Evolutionary conservation across 371 early-diverging fungal genomes (phyloP).

Genomic region (Funneliformis caledonium): DNA sequence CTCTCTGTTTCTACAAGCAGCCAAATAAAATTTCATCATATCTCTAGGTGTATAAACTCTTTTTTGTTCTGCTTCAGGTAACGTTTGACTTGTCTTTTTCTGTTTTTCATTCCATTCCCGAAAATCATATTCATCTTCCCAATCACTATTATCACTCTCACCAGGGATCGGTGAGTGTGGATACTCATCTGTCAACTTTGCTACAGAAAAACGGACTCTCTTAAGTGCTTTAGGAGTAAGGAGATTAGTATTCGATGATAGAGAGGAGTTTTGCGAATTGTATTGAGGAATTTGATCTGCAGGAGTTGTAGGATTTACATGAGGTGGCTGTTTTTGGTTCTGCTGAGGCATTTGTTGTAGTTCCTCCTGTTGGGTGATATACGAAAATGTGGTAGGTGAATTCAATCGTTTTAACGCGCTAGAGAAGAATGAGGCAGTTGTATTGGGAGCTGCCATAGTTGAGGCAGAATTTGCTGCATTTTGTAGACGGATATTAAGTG

Average conservation of each 20-base stretch:
- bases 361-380: slow-evolving; percentile 7
- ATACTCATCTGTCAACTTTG: slow-evolving; percentile 60
- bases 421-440: slow-evolving; percentile 17
- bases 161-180: slow-evolving; percentile 29
- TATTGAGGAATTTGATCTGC: slow-evolving; percentile 12
- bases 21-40: slow-evolving; percentile 48
- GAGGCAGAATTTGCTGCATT: neutral
- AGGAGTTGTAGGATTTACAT: neutral
- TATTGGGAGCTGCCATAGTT: neutral
- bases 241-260: slow-evolving; percentile 37
- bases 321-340: neutral
- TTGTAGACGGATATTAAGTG: slow-evolving; percentile 21
- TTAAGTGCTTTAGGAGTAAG: slow-evolving; percentile 44
- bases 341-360: neutral
- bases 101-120: slow-evolving; percentile 43
- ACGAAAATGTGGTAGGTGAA: neutral
- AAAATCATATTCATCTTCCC: slow-evolving; percentile 50
- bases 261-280: slow-evolving; percentile 32
- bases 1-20: slow-evolving; percentile 61
- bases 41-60: slow-evolving; percentile 49
- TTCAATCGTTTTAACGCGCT: slow-evolving; percentile 17
- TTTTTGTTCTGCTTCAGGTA: slow-evolving; percentile 20
- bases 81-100: neutral
- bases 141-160: slow-evolving; percentile 43
- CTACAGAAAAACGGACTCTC: slow-evolving; percentile 64